Evolutionary conservation across 2,329 filamentous ascomycete genomes (phyloP), one percentile per base, ranked within the genome.

Genomic region (Scopulariopsis brevicaulis): DNA sequence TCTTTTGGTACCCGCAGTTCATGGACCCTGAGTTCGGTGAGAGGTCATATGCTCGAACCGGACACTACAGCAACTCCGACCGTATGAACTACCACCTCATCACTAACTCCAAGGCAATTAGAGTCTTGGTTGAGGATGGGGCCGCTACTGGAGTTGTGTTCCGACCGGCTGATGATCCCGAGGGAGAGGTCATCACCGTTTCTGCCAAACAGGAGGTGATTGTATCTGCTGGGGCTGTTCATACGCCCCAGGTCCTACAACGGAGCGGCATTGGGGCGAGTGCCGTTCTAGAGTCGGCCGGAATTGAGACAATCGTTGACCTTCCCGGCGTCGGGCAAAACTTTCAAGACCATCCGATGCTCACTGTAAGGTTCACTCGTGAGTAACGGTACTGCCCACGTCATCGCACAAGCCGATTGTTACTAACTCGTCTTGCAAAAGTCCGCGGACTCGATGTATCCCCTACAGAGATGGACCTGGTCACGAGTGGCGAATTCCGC

Each of bases 261-360:
- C 69, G 80, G 0, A 78, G 74, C 55, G 78, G 79, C 8, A 70
- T 81, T 25, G 77, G 77, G 0, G 71, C 74, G 1, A 68, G 66
- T 0, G 65, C 66, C 0, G 70, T 76, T 14, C 69, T 82, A 1
- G 56, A 71, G 7, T 64, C 68, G 24, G 70, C 75, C 56, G 65
- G 72, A 15, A 81, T 82, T 37, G 65, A 71, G 0, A 63, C 78
- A 1, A 60, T 81, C 1, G 69, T 77, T 32, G 69, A 78, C 58
- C 71, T 80, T 1, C 79, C 80, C 0, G 82, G 80, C 43, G 81
- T 86, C 15, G 82, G 82, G 51, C 75, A 71, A 20, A 83, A 84
- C 66, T 71, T 85, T 28, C 74, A 82, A 64, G 81, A 85, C 64
- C 78, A 78, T 15, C 60, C 60, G 28, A 62, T 62, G 48, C 34